phyloP scores from a whole-genome alignment of 371 early-diverging fungal species.

The Dinochytrium kinnereticum region DNA sequence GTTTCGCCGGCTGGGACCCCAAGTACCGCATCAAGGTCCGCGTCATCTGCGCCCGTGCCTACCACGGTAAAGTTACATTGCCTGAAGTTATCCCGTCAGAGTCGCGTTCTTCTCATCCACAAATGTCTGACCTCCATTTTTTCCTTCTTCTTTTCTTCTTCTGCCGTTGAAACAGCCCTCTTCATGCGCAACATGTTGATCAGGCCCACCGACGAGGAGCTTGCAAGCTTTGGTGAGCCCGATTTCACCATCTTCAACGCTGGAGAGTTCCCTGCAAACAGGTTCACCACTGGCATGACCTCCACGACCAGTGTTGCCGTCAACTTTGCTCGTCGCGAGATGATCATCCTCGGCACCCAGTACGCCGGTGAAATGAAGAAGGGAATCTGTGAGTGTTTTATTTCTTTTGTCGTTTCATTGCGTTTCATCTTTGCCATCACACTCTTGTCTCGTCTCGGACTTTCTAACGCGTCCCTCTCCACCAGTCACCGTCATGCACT shows the following conservation, averaged over 20 bases:
- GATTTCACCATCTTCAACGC: conserved; percentile 97
- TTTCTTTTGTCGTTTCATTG: background rate
- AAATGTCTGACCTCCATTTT: too few species aligned
- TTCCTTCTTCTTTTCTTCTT: background rate
- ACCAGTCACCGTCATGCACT: conserved; percentile 95
- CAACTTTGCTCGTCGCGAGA: conserved; percentile 80
- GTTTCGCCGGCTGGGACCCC: conserved; percentile 76
- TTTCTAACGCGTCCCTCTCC: background rate
- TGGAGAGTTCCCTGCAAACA: conserved; percentile 94
- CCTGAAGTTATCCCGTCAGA: too few species aligned
- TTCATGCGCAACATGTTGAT: conserved; percentile 99
- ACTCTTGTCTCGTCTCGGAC: too few species aligned
- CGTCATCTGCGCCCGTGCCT: conserved; percentile 93
- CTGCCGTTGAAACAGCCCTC: conserved; percentile 49
- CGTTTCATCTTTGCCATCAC: too few species aligned
- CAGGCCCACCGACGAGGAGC: conserved; percentile 89
- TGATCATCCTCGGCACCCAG: conserved; percentile 95
- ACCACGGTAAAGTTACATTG: conserved; percentile 97
- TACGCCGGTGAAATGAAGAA: conserved; percentile 99
- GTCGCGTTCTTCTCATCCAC: too few species aligned
- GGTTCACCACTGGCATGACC: conserved; percentile 96
- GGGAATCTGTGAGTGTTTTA: conserved; percentile 57
- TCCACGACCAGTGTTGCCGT: conserved; percentile 89
- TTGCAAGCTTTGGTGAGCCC: conserved; percentile 87
- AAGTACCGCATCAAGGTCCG: conserved; percentile 95